Conservation (phyloP, 1,284 basidiomycete genomes). For the Malassezia sympodialis region DNA sequence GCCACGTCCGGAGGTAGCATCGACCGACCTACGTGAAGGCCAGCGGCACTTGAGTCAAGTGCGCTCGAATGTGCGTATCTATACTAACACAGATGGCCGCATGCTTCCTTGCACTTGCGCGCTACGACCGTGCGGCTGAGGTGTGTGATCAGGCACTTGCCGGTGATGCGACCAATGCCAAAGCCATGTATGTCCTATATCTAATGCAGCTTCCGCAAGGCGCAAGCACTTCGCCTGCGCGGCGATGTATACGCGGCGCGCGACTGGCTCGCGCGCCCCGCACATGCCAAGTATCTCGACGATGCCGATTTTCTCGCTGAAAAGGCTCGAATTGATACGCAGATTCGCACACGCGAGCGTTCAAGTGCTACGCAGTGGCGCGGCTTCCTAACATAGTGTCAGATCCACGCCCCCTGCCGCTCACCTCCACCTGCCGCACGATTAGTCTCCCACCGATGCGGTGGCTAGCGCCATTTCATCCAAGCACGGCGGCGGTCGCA, state of each 20-base stretch:
- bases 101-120: slow-evolving; percentile 14
- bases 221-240: slow-evolving; percentile 11
- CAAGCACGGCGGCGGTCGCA: slow-evolving; percentile 1
- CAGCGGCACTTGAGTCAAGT: slow-evolving; percentile 15
- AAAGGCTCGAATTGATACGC: background rate
- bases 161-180: slow-evolving; percentile 11
- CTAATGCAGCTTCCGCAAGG: slow-evolving; percentile 17
- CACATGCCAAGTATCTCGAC: background rate
- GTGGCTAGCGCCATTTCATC: slow-evolving; percentile 10
- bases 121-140: slow-evolving; percentile 14
- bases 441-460: background rate
- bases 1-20: background rate
- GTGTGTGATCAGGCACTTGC: slow-evolving; percentile 10
- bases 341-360: slow-evolving; percentile 3
- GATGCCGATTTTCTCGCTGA: slow-evolving; percentile 2
- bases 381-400: slow-evolving; percentile 7
- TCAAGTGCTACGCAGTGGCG: background rate
- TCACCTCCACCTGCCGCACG: background rate
- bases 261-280: slow-evolving; percentile 2
- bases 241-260: slow-evolving; percentile 7
- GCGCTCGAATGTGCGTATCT: slow-evolving; percentile 15
- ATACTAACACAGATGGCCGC: slow-evolving; percentile 17
- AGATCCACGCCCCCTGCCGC: background rate
- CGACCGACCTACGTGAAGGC: background rate
- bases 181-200: slow-evolving; percentile 15